Percentiles rank a stretch among this genome's conserved stretches.
Conservation (phyloP, 192 early-diverging fungal species). For the Radiomyces spectabilis region DNA sequence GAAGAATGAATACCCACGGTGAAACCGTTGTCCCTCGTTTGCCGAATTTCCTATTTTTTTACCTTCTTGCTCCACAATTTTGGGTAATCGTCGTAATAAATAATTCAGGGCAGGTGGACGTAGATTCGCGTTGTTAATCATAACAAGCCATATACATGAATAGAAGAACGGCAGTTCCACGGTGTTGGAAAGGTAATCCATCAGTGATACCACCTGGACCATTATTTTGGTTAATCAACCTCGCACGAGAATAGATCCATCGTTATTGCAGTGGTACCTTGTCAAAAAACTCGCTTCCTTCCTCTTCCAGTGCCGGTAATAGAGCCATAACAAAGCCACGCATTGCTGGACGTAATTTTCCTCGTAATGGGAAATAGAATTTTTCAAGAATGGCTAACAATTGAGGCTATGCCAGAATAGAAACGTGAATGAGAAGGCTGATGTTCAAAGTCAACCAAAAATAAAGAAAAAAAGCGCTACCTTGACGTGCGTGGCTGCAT, state of each 20-base stretch:
- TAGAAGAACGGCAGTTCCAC: conserved; percentile 78
- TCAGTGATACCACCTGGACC: conserved; percentile 43
- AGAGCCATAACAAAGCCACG: conserved; percentile 76
- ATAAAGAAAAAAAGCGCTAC: conserved; percentile 22
- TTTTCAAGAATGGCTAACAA: conserved; percentile 71
- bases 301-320: conserved; percentile 83
- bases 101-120: conserved; percentile 74
- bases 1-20: too few species aligned
- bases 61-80: conserved; percentile 60
- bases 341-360: conserved; percentile 61
- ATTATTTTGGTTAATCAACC: too few species aligned
- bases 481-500: conserved; percentile 76
- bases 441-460: conserved; percentile 1
- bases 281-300: conserved; percentile 77
- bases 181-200: conserved; percentile 56
- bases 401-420: conserved; percentile 71
- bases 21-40: too few species aligned
- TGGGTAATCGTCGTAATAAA: conserved; percentile 64
- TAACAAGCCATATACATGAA: conserved; percentile 73
- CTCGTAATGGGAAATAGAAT: conserved; percentile 67
- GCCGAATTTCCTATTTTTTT: neutral
- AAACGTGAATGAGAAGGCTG: too few species aligned
- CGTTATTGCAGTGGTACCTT: conserved; percentile 37
- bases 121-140: conserved; percentile 62
- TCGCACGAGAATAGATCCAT: neutral